Evolutionary conservation across 1,139 yeast species (phyloP).

Genomic region (Yamadazyma dushanensis): DNA sequence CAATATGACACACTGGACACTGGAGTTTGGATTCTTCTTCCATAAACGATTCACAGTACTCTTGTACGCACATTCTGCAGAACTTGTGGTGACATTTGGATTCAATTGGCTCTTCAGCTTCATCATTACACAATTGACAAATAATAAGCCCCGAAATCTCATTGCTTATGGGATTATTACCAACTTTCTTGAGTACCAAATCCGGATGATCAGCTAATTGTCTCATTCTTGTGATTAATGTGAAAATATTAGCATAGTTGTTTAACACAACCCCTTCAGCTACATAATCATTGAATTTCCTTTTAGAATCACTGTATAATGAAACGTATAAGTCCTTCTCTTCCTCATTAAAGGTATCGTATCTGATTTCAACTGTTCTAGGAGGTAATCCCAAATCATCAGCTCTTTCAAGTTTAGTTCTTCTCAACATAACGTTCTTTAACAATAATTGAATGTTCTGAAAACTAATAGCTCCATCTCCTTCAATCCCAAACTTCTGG

Average conservation of each 20-base stretch:
- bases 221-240: conserved; percentile 94
- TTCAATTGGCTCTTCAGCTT: conserved; percentile 95
- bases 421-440: conserved; percentile 80
- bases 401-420: conserved; percentile 94
- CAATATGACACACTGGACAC: conserved; percentile 96
- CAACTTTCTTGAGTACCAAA: conserved; percentile 69
- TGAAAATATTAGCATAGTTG: conserved; percentile 94
- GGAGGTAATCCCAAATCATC: conserved; percentile 98
- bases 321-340: conserved; percentile 90
- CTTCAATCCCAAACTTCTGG: conserved; percentile 77
- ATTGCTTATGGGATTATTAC: conserved; percentile 33
- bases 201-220: conserved; percentile 99
- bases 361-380: conserved; percentile 81
- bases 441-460: conserved; percentile 70
- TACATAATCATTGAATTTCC: conserved; percentile 84
- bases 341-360: conserved; percentile 87
- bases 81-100: conserved; percentile 91
- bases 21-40: conserved; percentile 62
- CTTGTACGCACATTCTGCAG: conserved; percentile 88
- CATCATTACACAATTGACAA: conserved; percentile 94
- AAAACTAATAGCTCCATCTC: conserved; percentile 79
- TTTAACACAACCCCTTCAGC: conserved; percentile 94
- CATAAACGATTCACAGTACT: conserved; percentile 79
- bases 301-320: conserved; percentile 79
- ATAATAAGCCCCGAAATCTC: conserved; percentile 64